phyloP scores from a whole-genome alignment of 2,329 filamentous ascomycete genomes.

The Myriosclerotinia curreyana region DNA sequence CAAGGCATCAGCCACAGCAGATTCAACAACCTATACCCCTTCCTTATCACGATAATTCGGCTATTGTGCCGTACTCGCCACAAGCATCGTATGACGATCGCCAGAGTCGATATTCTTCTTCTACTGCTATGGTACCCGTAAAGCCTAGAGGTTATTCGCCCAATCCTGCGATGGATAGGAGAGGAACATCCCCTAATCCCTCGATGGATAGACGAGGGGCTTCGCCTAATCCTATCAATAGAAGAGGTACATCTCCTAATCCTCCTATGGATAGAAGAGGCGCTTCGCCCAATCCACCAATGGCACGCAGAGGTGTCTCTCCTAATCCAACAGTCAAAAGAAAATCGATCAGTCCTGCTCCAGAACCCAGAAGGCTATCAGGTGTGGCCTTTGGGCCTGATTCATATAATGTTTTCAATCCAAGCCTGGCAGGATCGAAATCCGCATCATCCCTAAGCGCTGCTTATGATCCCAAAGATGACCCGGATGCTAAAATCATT shows the following conservation, averaged over 20 bases:
- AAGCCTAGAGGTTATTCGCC: constrained; percentile 36
- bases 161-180: constrained; percentile 26
- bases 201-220: constrained; percentile 26
- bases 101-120: constrained; percentile 32
- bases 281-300: constrained; percentile 39
- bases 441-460: constrained; percentile 34
- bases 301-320: constrained; percentile 55
- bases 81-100: constrained; percentile 35
- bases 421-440: constrained; percentile 44
- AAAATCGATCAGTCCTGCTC: constrained; percentile 73
- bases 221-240: constrained; percentile 32
- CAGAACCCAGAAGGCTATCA: constrained; percentile 55
- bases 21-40: constrained; percentile 30
- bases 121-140: constrained; percentile 36
- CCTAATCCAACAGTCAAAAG: constrained; percentile 49
- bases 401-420: constrained; percentile 71
- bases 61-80: constrained; percentile 29
- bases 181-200: constrained; percentile 35
- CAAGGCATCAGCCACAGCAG: constrained; percentile 31
- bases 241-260: constrained; percentile 34
- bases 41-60: constrained; percentile 33
- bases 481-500: constrained; percentile 66
- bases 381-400: constrained; percentile 71
- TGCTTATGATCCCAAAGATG: constrained; percentile 39
- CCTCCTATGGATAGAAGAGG: constrained; percentile 25